phyloP scores from a whole-genome alignment of 306 rosid genomes.

The Erythrophleum fordii region DNA sequence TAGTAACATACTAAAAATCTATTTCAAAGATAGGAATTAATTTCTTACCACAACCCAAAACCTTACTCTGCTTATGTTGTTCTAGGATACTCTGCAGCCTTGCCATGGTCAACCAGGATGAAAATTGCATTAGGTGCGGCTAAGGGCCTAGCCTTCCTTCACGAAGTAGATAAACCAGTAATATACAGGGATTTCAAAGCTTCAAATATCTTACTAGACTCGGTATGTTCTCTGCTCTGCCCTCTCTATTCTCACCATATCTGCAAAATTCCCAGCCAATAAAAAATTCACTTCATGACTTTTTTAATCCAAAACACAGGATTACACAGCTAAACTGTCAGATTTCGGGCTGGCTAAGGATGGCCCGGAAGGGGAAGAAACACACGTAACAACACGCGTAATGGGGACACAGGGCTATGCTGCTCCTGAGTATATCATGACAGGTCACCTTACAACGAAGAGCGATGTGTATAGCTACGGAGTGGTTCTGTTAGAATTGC shows the following conservation, averaged over 20 bases:
- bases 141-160: constrained; percentile 79
- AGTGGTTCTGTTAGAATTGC: constrained; percentile 78
- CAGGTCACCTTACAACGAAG: constrained; percentile 78
- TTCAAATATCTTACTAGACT: constrained; percentile 76
- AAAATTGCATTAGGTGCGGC: constrained; percentile 83
- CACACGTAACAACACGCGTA: constrained; percentile 61
- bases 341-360: constrained; percentile 86
- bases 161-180: constrained; percentile 77
- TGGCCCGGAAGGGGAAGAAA: constrained; percentile 77
- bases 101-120: constrained; percentile 84
- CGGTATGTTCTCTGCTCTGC: constrained; percentile 53
- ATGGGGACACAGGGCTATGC: constrained; percentile 90
- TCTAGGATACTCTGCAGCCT: constrained; percentile 65
- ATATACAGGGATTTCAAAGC: constrained; percentile 86
- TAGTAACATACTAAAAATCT: neutral
- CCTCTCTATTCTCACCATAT: neutral
- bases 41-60: neutral
- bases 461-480: constrained; percentile 91
- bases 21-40: neutral
- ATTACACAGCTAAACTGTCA: constrained; percentile 70
- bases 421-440: constrained; percentile 81
- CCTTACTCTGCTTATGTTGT: neutral
- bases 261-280: neutral
- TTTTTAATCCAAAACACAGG: constrained; percentile 42
- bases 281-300: neutral